These are phyloP conservation scores for Pelargonium myrrhifolium DNA, from an alignment of 441 rosid genomes.

Conservation along the genomic window DNA sequence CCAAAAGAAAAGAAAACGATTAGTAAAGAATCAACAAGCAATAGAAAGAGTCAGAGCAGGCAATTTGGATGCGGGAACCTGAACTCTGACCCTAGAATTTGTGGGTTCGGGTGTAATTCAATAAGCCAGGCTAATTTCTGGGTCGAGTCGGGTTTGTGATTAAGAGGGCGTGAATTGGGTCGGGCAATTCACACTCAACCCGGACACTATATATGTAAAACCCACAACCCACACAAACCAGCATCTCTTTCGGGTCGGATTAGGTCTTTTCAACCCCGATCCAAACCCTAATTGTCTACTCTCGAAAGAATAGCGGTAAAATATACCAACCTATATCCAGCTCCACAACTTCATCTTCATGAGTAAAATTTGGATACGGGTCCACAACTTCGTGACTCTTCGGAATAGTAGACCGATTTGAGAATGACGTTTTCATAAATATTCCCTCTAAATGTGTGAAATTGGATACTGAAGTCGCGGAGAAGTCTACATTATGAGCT, in stretches of 20 bases:
- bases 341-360: constrained; percentile 34
- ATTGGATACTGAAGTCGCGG: constrained; percentile 22
- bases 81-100: too few relatives aligned
- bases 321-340: constrained; percentile 46
- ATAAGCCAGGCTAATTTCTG: too few relatives aligned
- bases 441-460: constrained; percentile 34
- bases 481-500: constrained; percentile 14
- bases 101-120: too few relatives aligned
- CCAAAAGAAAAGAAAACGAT: constrained; percentile 8
- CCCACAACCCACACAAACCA: too few relatives aligned
- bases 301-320: not conserved
- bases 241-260: too few relatives aligned
- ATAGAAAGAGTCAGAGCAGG: not conserved
- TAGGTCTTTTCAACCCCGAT: too few relatives aligned
- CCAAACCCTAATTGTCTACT: too few relatives aligned
- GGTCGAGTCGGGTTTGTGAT: too few relatives aligned
- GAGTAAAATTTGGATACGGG: constrained; percentile 20
- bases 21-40: constrained; percentile 6
- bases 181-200: too few relatives aligned
- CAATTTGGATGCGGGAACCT: too few relatives aligned
- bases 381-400: constrained; percentile 22
- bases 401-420: constrained; percentile 23
- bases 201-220: too few relatives aligned
- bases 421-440: constrained; percentile 33
- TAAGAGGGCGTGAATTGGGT: too few relatives aligned